phyloP scores from a whole-genome alignment of 2,329 filamentous ascomycete genomes.

The Arthrobotrys sinensis region DNA sequence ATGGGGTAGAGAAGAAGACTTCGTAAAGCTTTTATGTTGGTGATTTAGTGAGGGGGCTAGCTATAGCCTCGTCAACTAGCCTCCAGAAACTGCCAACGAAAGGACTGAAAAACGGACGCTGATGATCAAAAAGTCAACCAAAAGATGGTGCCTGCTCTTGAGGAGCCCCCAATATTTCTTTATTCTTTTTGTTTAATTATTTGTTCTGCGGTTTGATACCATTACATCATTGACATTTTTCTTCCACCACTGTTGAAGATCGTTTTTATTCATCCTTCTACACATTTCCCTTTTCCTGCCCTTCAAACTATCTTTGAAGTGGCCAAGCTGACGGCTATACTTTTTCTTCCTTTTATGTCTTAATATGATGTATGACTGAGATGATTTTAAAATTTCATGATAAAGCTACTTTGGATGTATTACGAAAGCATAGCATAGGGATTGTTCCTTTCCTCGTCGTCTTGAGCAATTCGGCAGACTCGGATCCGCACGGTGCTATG shows the following conservation, averaged over 20 bases:
- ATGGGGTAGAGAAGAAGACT: constrained; percentile 47
- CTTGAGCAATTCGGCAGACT: too few relatives aligned
- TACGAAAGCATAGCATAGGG: too few relatives aligned
- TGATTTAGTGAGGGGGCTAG: too few relatives aligned
- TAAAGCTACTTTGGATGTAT: not conserved
- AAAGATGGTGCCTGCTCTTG: constrained; percentile 3
- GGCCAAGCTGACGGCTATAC: not conserved
- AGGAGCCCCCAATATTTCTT: constrained; percentile 9
- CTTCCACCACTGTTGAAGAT: not conserved
- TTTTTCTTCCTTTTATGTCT: not conserved
- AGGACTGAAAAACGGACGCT: too few relatives aligned
- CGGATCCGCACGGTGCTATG: too few relatives aligned
- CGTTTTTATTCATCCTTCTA: not conserved
- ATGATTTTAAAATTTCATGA: constrained; percentile 15
- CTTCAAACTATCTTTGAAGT: not conserved
- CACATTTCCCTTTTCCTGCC: not conserved
- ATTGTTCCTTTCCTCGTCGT: too few relatives aligned
- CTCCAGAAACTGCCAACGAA: too few relatives aligned
- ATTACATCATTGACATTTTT: constrained; percentile 20
- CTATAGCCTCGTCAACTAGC: too few relatives aligned
- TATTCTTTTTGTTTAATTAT: constrained; percentile 19
- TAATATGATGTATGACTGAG: constrained; percentile 17
- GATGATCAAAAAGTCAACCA: too few relatives aligned
- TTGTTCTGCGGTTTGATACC: constrained; percentile 37
- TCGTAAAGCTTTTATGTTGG: constrained; percentile 8